Evolutionary conservation across 2,329 filamentous ascomycete genomes (phyloP).

Genomic region (Trichoderma sp.): DNA sequence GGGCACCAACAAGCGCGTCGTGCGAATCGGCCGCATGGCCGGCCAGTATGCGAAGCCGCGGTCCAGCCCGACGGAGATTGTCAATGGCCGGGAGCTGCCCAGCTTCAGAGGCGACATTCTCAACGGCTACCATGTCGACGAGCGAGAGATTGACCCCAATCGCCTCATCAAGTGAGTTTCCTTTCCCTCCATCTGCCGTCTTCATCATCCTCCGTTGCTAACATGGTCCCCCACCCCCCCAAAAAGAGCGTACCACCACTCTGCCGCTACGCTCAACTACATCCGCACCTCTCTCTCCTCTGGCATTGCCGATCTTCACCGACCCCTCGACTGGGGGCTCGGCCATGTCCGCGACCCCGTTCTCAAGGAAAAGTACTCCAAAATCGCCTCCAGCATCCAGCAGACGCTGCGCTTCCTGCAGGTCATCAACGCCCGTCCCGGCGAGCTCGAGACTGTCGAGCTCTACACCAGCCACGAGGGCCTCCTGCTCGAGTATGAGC

Average conservation of each 20-base stretch:
- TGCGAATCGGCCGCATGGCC: conserved; percentile 92
- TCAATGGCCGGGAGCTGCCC: conserved; percentile 76
- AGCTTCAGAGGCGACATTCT: conserved; percentile 95
- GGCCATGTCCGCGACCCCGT: conserved; percentile 83
- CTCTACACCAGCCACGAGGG: conserved; percentile 96
- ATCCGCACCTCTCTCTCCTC: conserved; percentile 78
- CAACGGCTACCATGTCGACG: conserved; percentile 77
- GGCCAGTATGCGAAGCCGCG: conserved; percentile 97
- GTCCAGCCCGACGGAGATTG: conserved; percentile 79
- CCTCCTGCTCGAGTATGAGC: conserved; percentile 89
- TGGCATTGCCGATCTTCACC: conserved; percentile 90
- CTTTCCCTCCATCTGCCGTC: not conserved
- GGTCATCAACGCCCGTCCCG: conserved; percentile 82
- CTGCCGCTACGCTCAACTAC: conserved; percentile 91
- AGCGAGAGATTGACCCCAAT: conserved; percentile 75
- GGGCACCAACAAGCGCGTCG: conserved; percentile 76
- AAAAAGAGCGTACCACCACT: conserved; percentile 84
- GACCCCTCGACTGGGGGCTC: conserved; percentile 89
- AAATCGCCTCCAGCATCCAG: conserved; percentile 80
- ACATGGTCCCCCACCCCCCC: not conserved
- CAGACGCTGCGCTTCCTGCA: conserved; percentile 93
- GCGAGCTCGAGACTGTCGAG: conserved; percentile 85
- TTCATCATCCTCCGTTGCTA: not conserved
- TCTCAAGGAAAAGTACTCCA: conserved; percentile 80
- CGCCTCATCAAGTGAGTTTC: conserved; percentile 65